phyloP scores from a whole-genome alignment of 257 asterid genomes.

The Capsicum chinense region DNA sequence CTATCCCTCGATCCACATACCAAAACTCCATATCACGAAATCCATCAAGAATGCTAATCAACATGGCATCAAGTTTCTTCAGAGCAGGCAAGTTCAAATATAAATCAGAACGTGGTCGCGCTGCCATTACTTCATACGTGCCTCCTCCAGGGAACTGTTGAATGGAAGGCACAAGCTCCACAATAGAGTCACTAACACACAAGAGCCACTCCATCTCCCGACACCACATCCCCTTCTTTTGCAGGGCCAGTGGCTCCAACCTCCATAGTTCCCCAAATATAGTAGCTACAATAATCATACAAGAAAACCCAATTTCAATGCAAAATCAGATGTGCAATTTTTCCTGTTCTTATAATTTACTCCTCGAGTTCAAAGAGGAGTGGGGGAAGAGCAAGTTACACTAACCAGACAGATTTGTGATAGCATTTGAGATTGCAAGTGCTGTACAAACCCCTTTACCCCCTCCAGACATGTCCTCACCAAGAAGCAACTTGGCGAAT shows the following conservation, averaged over 20 bases:
- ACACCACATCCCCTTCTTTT: slow-evolving; percentile 90
- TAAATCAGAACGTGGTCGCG: slow-evolving; percentile 80
- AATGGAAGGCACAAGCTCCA: slow-evolving; percentile 85
- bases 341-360: neutral
- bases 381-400: neutral
- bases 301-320: slow-evolving; percentile 18
- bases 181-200: slow-evolving; percentile 89
- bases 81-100: slow-evolving; percentile 93
- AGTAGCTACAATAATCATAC: slow-evolving; percentile 55
- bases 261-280: slow-evolving; percentile 97
- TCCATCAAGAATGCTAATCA: slow-evolving; percentile 85
- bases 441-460: slow-evolving; percentile 98
- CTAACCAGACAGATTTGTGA: slow-evolving; percentile 92
- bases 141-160: slow-evolving; percentile 88
- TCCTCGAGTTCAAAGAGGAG: neutral
- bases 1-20: slow-evolving; percentile 87
- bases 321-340: slow-evolving; percentile 6
- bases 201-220: slow-evolving; percentile 96
- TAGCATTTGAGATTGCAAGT: slow-evolving; percentile 91
- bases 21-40: slow-evolving; percentile 81
- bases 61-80: slow-evolving; percentile 94
- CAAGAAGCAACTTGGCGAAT: slow-evolving; percentile 88
- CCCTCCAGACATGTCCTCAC: slow-evolving; percentile 99
- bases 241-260: slow-evolving; percentile 88
- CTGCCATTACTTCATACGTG: slow-evolving; percentile 82